Conservation (phyloP, 176 grass and related monocot species). For the Otatea glauca region DNA sequence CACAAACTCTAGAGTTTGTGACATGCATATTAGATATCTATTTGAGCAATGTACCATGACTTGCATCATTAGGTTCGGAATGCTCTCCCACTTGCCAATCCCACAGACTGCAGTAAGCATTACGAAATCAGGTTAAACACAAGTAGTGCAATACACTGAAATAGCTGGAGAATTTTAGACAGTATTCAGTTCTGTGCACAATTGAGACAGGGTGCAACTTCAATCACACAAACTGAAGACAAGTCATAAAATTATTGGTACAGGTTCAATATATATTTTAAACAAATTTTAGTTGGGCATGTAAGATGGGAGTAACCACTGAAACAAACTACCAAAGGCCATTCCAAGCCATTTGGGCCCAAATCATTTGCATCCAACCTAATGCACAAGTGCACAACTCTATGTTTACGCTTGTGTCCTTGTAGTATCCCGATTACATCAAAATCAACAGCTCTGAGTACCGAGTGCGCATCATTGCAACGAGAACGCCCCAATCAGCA, state of each 20-base stretch:
- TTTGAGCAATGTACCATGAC: constrained; percentile 48
- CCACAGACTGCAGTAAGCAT: constrained; percentile 51
- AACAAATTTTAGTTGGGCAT: neutral
- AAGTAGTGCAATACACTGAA: neutral
- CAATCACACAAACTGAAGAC: neutral
- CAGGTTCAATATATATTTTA: neutral
- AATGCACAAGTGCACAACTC: neutral
- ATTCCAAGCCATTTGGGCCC: neutral
- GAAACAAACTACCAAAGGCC: neutral
- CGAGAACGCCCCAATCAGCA: neutral
- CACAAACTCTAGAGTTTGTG: neutral
- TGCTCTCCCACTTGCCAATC: constrained; percentile 56
- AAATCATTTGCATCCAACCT: neutral
- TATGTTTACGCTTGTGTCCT: neutral
- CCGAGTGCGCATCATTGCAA: neutral
- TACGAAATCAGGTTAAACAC: neutral
- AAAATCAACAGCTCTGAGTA: neutral
- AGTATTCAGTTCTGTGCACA: neutral
- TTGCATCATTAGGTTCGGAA: constrained; percentile 12
- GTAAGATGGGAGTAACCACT: neutral
- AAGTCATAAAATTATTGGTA: neutral
- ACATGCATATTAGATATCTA: neutral
- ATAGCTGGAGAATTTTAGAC: neutral
- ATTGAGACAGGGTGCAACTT: neutral
- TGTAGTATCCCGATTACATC: neutral